Conservation (phyloP, 306 rosid genomes). For the Fagus crenata region DNA sequence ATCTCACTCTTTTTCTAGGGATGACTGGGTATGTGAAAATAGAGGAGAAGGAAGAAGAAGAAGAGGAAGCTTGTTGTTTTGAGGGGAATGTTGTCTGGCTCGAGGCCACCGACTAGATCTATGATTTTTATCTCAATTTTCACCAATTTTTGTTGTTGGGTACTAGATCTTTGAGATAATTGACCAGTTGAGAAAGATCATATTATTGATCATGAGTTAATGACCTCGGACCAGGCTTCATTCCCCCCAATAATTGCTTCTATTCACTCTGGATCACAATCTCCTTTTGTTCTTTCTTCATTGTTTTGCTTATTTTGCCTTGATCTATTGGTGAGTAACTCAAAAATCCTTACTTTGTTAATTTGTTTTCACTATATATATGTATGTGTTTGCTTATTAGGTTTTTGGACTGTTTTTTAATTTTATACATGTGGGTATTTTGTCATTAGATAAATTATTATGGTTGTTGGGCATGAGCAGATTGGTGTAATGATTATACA, state of each 20-base stretch:
- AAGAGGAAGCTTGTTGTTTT: conserved; percentile 28
- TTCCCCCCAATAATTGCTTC: conserved; percentile 65
- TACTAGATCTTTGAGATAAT: conserved; percentile 5
- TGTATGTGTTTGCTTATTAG: not conserved
- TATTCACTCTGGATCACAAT: not conserved
- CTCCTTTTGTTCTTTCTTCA: not conserved
- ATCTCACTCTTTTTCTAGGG: not conserved
- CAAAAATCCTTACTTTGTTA: not conserved
- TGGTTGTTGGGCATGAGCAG: conserved; percentile 39
- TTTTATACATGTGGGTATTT: conserved; percentile 2
- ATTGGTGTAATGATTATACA: conserved; percentile 58
- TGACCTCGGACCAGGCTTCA: conserved; percentile 75
- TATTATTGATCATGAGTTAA: conserved; percentile 20
- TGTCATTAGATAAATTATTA: not conserved
- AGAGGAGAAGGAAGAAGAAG: conserved; percentile 7
- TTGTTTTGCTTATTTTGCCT: not conserved
- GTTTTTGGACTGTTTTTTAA: conserved; percentile 2
- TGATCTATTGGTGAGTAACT: conserved; percentile 16
- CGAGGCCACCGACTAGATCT: conserved; percentile 49
- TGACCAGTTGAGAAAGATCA: conserved; percentile 5
- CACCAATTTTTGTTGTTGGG: not conserved
- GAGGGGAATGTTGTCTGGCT: conserved; percentile 76
- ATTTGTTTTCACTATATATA: not conserved
- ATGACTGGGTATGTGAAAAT: not conserved
- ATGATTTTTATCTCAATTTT: conserved; percentile 19